A percentile compares a stretch with the other conserved stretches of the same genome.
Conservation (phyloP, 139 green algal species). For the Axilococcus clingmanii region DNA sequence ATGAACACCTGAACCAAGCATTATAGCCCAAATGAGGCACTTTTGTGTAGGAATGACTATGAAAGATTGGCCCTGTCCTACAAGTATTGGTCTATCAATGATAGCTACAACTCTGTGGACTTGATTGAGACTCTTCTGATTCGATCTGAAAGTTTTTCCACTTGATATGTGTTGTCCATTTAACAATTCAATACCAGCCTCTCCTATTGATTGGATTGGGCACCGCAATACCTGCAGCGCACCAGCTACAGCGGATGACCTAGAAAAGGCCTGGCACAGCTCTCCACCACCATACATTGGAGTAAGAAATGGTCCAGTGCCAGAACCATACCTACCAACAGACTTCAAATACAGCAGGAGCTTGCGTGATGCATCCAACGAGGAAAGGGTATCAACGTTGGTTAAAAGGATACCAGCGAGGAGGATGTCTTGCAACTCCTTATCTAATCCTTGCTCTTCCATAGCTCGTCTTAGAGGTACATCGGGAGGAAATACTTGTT, state of each 20-base stretch:
- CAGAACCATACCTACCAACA: conserved; percentile 18
- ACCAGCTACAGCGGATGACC: conserved; percentile 15
- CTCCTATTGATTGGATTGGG: neutral
- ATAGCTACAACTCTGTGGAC: conserved; percentile 13
- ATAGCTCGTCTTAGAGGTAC: conserved; percentile 21
- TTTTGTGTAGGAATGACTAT: conserved; percentile 8
- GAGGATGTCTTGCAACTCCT: conserved; percentile 40
- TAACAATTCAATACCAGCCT: neutral
- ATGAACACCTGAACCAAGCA: conserved; percentile 6
- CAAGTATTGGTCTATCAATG: conserved; percentile 4
- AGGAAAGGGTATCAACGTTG: conserved; percentile 6
- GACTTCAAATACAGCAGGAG: conserved; percentile 43
- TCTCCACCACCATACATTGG: conserved; percentile 56
- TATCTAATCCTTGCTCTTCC: conserved; percentile 25
- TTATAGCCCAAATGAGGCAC: conserved; percentile 10
- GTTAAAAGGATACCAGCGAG: conserved; percentile 54
- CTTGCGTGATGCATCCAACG: conserved; percentile 14
- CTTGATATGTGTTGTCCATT: neutral
- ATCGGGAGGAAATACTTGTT: conserved; percentile 11
- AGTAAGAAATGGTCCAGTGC: conserved; percentile 45
- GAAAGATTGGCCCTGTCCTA: conserved; percentile 7
- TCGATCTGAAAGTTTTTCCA: neutral
- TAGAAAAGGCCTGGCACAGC: conserved; percentile 34
- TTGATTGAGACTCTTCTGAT: neutral
- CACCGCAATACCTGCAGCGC: conserved; percentile 26